Conservation (phyloP, 805 yeast species). For the Saccharomycopsis olivae region DNA sequence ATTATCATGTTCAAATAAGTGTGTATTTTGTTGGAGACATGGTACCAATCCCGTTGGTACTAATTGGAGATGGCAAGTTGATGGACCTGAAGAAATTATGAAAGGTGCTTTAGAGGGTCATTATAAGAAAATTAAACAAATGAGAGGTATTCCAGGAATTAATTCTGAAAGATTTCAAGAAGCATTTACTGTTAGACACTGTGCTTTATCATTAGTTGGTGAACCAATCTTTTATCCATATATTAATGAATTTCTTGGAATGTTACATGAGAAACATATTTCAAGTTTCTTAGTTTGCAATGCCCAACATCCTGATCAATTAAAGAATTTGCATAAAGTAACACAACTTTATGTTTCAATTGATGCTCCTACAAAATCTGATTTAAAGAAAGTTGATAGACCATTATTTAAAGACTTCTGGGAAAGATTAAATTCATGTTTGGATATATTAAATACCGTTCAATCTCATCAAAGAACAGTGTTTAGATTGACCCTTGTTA, state of each 20-base stretch:
- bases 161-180: conserved; percentile 83
- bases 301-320: conserved; percentile 89
- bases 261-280: conserved; percentile 71
- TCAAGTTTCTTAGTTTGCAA: conserved; percentile 88
- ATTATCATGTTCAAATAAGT: conserved; percentile 85
- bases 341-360: conserved; percentile 89
- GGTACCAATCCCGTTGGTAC: conserved; percentile 97
- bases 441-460: conserved; percentile 62
- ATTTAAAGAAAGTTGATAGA: conserved; percentile 74
- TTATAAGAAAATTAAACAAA: conserved; percentile 82
- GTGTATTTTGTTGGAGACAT: conserved; percentile 97
- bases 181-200: conserved; percentile 80
- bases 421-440: conserved; percentile 76
- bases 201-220: conserved; percentile 88
- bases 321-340: conserved; percentile 58
- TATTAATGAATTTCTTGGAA: conserved; percentile 70
- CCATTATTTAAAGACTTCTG: conserved; percentile 87
- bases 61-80: conserved; percentile 94
- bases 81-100: conserved; percentile 73
- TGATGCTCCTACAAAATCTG: conserved; percentile 82
- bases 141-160: conserved; percentile 94
- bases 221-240: conserved; percentile 93
- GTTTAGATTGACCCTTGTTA: conserved; percentile 79
- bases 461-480: conserved; percentile 85
- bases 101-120: conserved; percentile 85